Base-by-base conservation (phyloP, 768 basidiomycete species). In the Rhizopogon roseolus region DNA sequence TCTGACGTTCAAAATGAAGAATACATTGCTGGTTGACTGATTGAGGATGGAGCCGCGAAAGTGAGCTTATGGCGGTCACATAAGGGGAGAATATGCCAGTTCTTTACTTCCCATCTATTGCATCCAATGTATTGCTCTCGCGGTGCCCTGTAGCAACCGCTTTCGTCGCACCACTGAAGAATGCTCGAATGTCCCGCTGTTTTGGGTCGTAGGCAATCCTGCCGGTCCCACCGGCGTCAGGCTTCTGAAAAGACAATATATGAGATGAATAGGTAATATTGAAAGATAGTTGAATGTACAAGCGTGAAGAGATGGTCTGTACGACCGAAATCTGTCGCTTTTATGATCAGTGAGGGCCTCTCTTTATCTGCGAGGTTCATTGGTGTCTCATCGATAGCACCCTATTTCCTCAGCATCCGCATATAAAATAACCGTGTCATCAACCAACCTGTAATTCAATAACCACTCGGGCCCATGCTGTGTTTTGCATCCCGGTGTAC, bases 161-260 rank as follows among this genome's bases (percentile, higher is more conserved):
- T 17, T 55, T 36, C 53, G 61, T 58, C 27, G 41, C 52, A 16
- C 78, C 76, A 38, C 78, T 76, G 59, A 93, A 89, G 74, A 91
- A 93, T 3, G 78, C 75, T 19, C 88, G 78, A 43, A 94, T 86
- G 62, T 86, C 82, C 57, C 79, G 76, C 65, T 95, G 91, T 54
- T 81, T 81, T 29, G 84, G 81, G 62, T 94, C 91, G 63, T 86
- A 78, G 1, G 85, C 80, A 11, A 78, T 65, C 44, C 81, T 84
- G 6, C 88, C 85, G 43, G 90, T 85, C 1, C 92, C 90, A 3
- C 88, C 89, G 55, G 77, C 81, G 66, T 93, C 90, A 4, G 90
- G 81, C 44, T 71, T 76, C 80, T 81, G 56, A 49, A 41, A 49
- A 65, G 64, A 70, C 72, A 53, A 28, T 45, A 46, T 62, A 39